Base-by-base conservation (phyloP, 192 early-diverging fungal genomes). In the Diversispora epigaea region DNA sequence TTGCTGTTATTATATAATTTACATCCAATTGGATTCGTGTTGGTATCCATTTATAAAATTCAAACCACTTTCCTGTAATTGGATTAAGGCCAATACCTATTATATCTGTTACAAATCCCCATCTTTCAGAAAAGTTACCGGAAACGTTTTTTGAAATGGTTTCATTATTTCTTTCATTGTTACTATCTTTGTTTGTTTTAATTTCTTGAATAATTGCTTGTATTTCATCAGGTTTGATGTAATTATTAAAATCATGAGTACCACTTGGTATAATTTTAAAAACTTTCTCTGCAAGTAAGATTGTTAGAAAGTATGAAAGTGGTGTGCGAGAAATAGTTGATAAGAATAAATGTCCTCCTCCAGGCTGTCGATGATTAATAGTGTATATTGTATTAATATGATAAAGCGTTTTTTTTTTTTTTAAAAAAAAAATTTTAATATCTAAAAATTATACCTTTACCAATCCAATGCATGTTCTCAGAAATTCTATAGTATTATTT, bases 301-400 rank as follows among this genome's bases (percentile, higher is more conserved):
- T 87, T 22, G 95, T 96, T 61, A 95, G 76, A 4, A 93, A 77
- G 45, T 90, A 90, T 4, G 94, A 86, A 8, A 90, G 57, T 0
- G 86, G 82, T 2, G 95, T 96, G 5, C 94, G 91, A 68, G 93
- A 93, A 78, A 99, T 99, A 66, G 95, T 99, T 3, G 95, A 96
- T 46, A 97, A 73, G 32, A 99, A 89, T 21, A 96, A 49, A 12
- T 87, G 63, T 1, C 87, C 95, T 3, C 85, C 88, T 17, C 68
- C 62, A 0, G 92, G 91, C 86, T 92, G 17, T 32, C n/a, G 39
- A 64, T 43, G 15, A 64, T 12, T 17, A 10, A 52, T 52, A 11
- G 50, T 12, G n/a, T 54, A 17, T 41, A 6, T n/a, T 41, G 7
- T 15, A 39, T 44, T n/a, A 7, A 52, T n/a, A 47, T 69, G 49